phyloP scores from a whole-genome alignment of 371 early-diverging fungal species.

The Mortierella sp. region DNA sequence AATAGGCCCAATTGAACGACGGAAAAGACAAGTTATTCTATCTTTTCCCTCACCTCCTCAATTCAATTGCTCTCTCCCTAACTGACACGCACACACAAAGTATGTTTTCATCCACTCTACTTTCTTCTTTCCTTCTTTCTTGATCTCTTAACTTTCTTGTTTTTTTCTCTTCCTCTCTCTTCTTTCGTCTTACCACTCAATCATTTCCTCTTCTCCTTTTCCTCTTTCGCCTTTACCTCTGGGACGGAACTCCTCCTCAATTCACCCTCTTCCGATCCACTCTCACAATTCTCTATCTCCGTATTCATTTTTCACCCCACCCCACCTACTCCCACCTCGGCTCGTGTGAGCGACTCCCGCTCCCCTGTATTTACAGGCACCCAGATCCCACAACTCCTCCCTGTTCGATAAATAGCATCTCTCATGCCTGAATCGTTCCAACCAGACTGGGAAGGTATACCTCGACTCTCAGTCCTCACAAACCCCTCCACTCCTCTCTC shows the following conservation, averaged over 20 bases:
- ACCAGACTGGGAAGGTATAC: slow-evolving; percentile 9
- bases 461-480: background rate
- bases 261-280: background rate
- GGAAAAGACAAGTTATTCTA: too few relatives aligned
- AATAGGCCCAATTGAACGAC: too few relatives aligned
- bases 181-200: background rate
- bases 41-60: too few relatives aligned
- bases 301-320: background rate
- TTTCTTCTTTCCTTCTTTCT: background rate
- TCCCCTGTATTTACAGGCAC: background rate
- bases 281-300: background rate
- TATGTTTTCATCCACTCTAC: too few relatives aligned
- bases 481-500: background rate
- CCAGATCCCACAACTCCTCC: too few relatives aligned
- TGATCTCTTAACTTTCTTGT: background rate
- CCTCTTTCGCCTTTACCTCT: background rate
- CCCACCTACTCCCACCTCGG: background rate
- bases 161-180: background rate
- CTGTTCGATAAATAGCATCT: background rate
- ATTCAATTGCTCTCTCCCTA: too few relatives aligned
- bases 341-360: background rate
- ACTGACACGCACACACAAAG: too few relatives aligned
- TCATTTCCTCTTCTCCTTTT: background rate
- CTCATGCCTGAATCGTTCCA: background rate
- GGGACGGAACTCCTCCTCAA: slow-evolving; percentile 6